A percentile compares a stretch with the other conserved stretches of the same genome.
Evolutionary conservation across 2,329 filamentous ascomycete genomes (phyloP).

Genomic region (Bipolaris victoriae): DNA sequence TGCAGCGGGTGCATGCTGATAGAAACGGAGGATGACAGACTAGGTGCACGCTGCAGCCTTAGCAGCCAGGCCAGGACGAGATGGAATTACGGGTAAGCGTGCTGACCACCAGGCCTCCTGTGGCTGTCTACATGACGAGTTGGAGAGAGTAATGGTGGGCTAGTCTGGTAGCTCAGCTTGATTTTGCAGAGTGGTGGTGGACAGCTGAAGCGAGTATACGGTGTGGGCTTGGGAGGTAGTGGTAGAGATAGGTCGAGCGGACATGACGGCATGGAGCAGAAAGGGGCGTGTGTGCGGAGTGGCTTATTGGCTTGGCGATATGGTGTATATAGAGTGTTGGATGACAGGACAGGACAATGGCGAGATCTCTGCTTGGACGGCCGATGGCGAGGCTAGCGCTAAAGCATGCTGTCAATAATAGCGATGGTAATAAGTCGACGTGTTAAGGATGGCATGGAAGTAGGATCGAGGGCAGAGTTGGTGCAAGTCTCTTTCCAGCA

Average conservation of each 20-base stretch:
- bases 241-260: slow-evolving; percentile 8
- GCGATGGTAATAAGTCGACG: not conserved
- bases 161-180: not conserved
- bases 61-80: not conserved
- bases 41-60: too few species aligned
- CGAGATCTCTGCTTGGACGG: slow-evolving; percentile 3
- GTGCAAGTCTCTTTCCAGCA: not conserved
- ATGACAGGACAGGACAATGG: not conserved
- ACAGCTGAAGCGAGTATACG: slow-evolving; percentile 1
- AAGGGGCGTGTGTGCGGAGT: slow-evolving; percentile 18
- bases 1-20: not conserved
- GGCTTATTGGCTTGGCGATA: slow-evolving; percentile 30
- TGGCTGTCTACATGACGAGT: not conserved
- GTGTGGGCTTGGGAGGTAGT: slow-evolving; percentile 2
- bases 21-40: not conserved
- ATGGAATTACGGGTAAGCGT: not conserved
- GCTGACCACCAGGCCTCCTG: not conserved
- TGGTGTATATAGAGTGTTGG: slow-evolving; percentile 6
- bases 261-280: slow-evolving; percentile 8
- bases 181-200: slow-evolving; percentile 2
- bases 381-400: slow-evolving; percentile 1
- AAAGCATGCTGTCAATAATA: slow-evolving; percentile 3
- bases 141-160: not conserved
- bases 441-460: not conserved
- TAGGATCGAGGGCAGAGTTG: not conserved